Evolutionary conservation across 345 rosid species (phyloP), one percentile per base, ranked within the genome.

Genomic region (Eutrema japonicum): DNA sequence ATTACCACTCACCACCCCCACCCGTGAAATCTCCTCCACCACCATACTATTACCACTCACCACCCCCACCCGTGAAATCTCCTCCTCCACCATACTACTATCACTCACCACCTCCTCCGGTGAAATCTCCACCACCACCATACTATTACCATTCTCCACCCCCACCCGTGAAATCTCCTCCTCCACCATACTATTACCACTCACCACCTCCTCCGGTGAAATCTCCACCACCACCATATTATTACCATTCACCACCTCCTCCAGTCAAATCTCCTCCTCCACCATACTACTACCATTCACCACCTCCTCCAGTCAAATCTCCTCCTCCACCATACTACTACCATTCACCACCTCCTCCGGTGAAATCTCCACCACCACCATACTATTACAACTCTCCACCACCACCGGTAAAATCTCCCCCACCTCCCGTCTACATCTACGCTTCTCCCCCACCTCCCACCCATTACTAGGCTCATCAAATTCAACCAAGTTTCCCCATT

Each of bases 401-500:
- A 30, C 74, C 75, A 26, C 79, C 78, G 0, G 68, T 64, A 0
- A 70, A 62, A 33, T 73, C 81, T 5, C 81, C 82, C 0, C 83
- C 88, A 29, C 86, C 86, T 8, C 86, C 84, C 0, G 80, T 77
- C 13, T 80, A 82, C 74, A 29, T 75, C 59, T 80, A 42, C 68
- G 71, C 77, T n/a, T 70, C 82, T 42, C 82, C 84, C 1, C 86
- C 86, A 30, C 86, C 84, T 3, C 87, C 85, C 5, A 78, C 80
- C 7, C 82, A 81, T 36, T 35, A 78, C 56, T 85, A 85, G 76
- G 65, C 57, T 74, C 69, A 1, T 18, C 45, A 47, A 74, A 56
- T 40, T 78, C 70, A 70, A 64, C 53, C 1, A 70, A 46, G n/a
- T 65, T 70, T 70, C 65, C 35, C 52, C 73, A 59, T 57, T 49